Conservation (phyloP, 495 filamentous ascomycete genomes). For the Tuber umbilicatum region DNA sequence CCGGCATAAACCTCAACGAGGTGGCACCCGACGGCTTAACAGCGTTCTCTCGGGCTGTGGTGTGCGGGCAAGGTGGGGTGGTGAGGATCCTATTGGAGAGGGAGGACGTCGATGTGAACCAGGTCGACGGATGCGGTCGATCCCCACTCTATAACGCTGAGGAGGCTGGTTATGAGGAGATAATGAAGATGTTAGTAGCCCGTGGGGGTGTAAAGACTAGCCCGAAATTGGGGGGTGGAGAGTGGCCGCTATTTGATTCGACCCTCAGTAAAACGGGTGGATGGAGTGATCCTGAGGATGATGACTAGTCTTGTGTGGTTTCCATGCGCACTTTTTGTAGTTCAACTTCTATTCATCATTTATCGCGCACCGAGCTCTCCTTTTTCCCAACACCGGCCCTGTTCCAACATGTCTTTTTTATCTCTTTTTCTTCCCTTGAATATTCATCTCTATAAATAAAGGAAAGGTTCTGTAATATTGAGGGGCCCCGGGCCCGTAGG, state of each 20-base stretch:
- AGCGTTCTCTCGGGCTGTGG: not conserved
- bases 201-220: not conserved
- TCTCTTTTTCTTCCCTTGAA: too few relatives aligned
- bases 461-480: too few relatives aligned
- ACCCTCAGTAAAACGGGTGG: not conserved
- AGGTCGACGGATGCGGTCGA: not conserved
- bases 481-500: too few relatives aligned
- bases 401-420: too few relatives aligned
- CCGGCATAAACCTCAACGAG: not conserved
- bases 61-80: not conserved
- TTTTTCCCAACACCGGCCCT: too few relatives aligned
- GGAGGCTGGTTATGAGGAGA: not conserved
- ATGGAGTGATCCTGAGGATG: not conserved
- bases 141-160: not conserved
- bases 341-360: too few relatives aligned
- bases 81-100: not conserved
- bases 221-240: not conserved
- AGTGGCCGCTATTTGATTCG: too few relatives aligned
- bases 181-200: not conserved
- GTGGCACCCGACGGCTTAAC: not conserved
- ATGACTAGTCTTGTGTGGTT: not conserved
- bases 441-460: too few relatives aligned
- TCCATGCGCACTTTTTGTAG: too few relatives aligned
- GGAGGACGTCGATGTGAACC: not conserved
- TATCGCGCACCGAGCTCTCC: too few relatives aligned